Base-by-base conservation (phyloP, 768 basidiomycete genomes). In the Boletus bicolor region DNA sequence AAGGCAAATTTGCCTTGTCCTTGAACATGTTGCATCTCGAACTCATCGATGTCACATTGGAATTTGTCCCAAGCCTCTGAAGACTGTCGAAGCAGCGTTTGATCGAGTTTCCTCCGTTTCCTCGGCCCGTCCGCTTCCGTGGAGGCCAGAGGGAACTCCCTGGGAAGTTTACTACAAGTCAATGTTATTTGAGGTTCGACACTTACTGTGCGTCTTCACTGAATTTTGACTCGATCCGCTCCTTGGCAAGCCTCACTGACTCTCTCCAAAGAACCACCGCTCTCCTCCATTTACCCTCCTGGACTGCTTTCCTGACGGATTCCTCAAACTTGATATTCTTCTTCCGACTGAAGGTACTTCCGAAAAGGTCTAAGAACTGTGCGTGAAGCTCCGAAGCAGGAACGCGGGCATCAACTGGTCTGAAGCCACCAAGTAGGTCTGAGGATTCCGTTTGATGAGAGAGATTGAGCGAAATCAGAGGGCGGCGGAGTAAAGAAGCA, bases 361-460 rank as follows among this genome's bases (percentile, higher is more conserved):
- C 83, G 69, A 98, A 98, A 41, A 98, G 73, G 50, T 84, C 84
- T 59, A 87, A 72, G 76, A 95, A 98, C 26, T 78, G 77, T 53
- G 81, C 77, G 58, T 94, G 86, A 41, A 97, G 71, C 30, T 75
- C 76, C 8, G 81, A 79, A 0, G 85, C 94, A 11, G 92, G 86
- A 0, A 93, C 72, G 12, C 89, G 84, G 7, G 93, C 83, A 68
- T 98, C 93, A 7, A 98, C 77, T n/a, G 97, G 97, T 68, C 94
- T 95, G 71, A 96, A 94, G 0, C 95, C 95, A 37, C 97, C 97
- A 5, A 99, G 76, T 4, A 98, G 75, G 72, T 99, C 97, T 3
- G 91, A 87, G 1, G 92, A 89, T 69, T 98, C 96, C 1, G 95
- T 97, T 70, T 99, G 97, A 65, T 95, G 92, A 2, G 93, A 97